phyloP scores from a whole-genome alignment of 129 eudicot species.

The Logfia minima region DNA sequence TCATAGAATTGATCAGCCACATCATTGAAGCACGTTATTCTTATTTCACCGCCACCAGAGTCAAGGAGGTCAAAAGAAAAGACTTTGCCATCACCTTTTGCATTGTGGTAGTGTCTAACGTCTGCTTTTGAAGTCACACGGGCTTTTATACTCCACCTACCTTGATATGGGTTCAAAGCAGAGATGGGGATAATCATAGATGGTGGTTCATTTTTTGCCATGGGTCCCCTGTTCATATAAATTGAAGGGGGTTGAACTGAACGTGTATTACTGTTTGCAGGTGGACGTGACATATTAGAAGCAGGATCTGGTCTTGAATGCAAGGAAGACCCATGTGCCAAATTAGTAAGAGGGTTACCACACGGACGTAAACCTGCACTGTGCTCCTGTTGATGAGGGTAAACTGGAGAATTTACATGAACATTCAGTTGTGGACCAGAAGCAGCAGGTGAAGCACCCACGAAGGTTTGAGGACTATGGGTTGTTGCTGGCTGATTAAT shows the following conservation, averaged over 20 bases:
- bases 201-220: constrained; percentile 60
- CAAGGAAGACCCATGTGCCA: neutral
- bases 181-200: constrained; percentile 71
- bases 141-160: constrained; percentile 92
- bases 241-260: constrained; percentile 67
- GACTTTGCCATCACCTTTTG: constrained; percentile 86
- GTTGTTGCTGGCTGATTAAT: constrained; percentile 41
- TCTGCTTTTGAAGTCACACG: constrained; percentile 80
- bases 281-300: constrained; percentile 39
- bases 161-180: constrained; percentile 84
- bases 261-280: constrained; percentile 44
- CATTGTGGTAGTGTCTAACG: constrained; percentile 67
- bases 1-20: constrained; percentile 77
- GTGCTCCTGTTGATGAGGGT: constrained; percentile 36
- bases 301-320: neutral
- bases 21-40: constrained; percentile 86
- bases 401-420: constrained; percentile 31
- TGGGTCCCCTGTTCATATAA: constrained; percentile 78
- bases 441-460: constrained; percentile 22
- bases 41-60: constrained; percentile 79
- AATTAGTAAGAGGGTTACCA: constrained; percentile 4
- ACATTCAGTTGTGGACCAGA: constrained; percentile 40
- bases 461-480: constrained; percentile 34
- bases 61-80: constrained; percentile 92
- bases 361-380: constrained; percentile 39